Evolutionary conservation across 352 stramenopile species (phyloP).

Genomic region (Pythium plurisporium): DNA sequence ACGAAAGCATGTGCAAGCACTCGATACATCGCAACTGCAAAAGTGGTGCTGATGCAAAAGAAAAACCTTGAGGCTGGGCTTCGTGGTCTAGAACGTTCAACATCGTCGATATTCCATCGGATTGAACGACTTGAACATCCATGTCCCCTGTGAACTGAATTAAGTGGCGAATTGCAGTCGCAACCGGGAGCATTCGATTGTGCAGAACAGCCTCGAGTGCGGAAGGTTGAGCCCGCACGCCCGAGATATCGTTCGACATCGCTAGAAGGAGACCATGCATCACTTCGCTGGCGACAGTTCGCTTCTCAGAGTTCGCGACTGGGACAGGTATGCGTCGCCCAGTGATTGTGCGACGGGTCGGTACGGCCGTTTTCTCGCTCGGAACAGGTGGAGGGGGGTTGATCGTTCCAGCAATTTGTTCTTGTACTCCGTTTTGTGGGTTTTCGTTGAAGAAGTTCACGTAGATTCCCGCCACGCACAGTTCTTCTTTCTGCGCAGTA

Average conservation of each 20-base stretch:
- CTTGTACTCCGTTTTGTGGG: constrained; percentile 61
- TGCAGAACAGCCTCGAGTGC: constrained; percentile 63
- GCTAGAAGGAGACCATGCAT: constrained; percentile 69
- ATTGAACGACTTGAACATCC: constrained; percentile 76
- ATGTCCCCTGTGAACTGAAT: constrained; percentile 82
- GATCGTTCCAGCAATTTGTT: constrained; percentile 69
- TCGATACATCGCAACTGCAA: constrained; percentile 84
- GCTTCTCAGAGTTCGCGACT: constrained; percentile 32
- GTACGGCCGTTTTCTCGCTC: constrained; percentile 20
- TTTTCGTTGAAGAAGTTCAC: constrained; percentile 89
- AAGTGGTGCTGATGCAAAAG: constrained; percentile 63
- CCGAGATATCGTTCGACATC: constrained; percentile 67
- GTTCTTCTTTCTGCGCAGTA: constrained; percentile 72
- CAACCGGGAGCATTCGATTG: constrained; percentile 68
- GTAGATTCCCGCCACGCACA: constrained; percentile 84
- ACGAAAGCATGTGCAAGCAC: constrained; percentile 84
- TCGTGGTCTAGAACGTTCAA: constrained; percentile 81
- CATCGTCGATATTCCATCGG: constrained; percentile 65
- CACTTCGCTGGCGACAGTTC: constrained; percentile 57
- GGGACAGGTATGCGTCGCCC: constrained; percentile 17
- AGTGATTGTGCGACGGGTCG: constrained; percentile 13
- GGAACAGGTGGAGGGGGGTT: constrained; percentile 29
- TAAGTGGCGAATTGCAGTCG: constrained; percentile 74
- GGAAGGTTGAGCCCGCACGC: constrained; percentile 63
- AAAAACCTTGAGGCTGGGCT: constrained; percentile 74